Conservation (phyloP, 345 rosid genomes). For the Lepidium sativum region DNA sequence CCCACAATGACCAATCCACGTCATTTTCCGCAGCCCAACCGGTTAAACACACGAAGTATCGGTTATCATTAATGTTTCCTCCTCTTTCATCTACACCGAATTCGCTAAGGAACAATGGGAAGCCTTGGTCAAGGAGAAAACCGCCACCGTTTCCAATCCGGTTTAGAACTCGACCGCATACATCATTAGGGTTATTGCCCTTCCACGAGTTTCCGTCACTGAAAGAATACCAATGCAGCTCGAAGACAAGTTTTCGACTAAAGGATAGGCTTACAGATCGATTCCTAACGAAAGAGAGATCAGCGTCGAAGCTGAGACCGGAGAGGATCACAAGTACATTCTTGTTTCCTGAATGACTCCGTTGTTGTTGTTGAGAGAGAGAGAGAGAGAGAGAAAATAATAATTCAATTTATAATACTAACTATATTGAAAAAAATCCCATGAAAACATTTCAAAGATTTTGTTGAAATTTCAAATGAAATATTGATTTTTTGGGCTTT, state of each 20-base stretch:
- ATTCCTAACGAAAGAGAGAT: slow-evolving; percentile 50
- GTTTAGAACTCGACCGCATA: slow-evolving; percentile 53
- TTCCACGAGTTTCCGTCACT: slow-evolving; percentile 66
- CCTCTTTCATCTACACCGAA: slow-evolving; percentile 78
- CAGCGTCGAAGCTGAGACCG: slow-evolving; percentile 66
- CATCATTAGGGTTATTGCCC: slow-evolving; percentile 59
- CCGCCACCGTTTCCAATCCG: slow-evolving; percentile 51
- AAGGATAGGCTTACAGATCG: slow-evolving; percentile 46
- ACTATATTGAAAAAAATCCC: background rate
- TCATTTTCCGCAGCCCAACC: slow-evolving; percentile 72
- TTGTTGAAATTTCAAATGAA: background rate
- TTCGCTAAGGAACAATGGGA: slow-evolving; percentile 67
- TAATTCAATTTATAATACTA: background rate
- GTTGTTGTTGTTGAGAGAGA: too few species aligned
- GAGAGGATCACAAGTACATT: slow-evolving; percentile 80
- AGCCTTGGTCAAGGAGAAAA: slow-evolving; percentile 55
- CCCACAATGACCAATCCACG: slow-evolving; percentile 85
- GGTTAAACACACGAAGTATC: slow-evolving; percentile 64
- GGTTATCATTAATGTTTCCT: slow-evolving; percentile 44
- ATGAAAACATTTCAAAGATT: background rate
- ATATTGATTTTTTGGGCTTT: background rate
- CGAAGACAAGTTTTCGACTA: slow-evolving; percentile 60
- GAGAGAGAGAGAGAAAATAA: too few species aligned
- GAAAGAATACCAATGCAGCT: slow-evolving; percentile 80
- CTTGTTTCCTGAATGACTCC: slow-evolving; percentile 84